phyloP scores from a whole-genome alignment of 768 basidiomycete species.

The Russula sp. region DNA sequence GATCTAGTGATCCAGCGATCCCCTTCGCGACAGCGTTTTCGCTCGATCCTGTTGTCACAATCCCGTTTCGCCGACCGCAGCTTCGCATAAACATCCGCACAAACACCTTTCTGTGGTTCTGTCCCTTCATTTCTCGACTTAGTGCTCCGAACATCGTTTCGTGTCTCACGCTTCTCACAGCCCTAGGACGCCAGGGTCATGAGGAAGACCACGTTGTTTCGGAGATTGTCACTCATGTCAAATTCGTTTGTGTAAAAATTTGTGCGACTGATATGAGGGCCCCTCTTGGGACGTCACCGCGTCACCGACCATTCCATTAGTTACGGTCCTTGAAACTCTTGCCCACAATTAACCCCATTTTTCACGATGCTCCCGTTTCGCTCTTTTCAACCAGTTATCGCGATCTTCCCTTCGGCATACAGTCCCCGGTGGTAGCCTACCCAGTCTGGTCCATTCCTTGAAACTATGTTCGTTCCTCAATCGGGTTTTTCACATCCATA shows the following conservation, averaged over 20 bases:
- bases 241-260: constrained; percentile 17
- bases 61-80: constrained; percentile 1
- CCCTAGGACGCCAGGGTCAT: constrained; percentile 1
- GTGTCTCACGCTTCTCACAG: constrained; percentile 1
- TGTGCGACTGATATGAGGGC: constrained; percentile 12
- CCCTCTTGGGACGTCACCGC: not conserved
- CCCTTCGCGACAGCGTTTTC: constrained; percentile 8
- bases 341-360: not conserved
- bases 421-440: constrained; percentile 1
- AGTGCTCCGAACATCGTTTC: constrained; percentile 13
- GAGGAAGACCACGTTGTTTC: constrained; percentile 10
- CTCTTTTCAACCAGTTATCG: not conserved
- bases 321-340: constrained; percentile 13
- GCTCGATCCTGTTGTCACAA: not conserved
- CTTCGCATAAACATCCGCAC: constrained; percentile 10
- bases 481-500: not conserved
- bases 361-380: constrained; percentile 5
- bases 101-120: constrained; percentile 5
- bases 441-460: not conserved
- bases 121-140: not conserved
- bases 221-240: constrained; percentile 15
- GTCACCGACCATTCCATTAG: constrained; percentile 11
- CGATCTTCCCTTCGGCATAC: constrained; percentile 12
- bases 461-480: constrained; percentile 5
- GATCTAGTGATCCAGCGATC: not conserved